Evolutionary conservation across 1,139 yeast genomes (phyloP), one percentile per base, ranked within the genome.

Genomic region (Kodamaea fungicola): DNA sequence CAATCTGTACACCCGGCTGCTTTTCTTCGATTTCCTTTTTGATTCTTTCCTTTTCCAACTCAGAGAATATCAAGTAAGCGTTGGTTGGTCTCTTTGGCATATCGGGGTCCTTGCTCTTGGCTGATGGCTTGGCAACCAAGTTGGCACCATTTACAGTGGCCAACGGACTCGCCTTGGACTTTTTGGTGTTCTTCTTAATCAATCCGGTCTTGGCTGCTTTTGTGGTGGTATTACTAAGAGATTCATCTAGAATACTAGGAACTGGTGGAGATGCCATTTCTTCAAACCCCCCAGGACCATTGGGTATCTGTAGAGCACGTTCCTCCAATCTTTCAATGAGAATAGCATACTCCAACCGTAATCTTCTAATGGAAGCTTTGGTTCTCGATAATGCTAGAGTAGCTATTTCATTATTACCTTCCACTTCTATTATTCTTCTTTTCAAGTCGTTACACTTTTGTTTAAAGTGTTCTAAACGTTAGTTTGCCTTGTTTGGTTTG

Each of bases 61-160:
- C 97, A 62, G 97, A 89, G 55, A 85, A 89, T 38, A 87, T 76
- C 45, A 88, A 68, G 54, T 89, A 88, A 7, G 96, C 95, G 59
- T 89, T 89, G 5, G 95, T 84, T 10, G 96, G 96, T 50, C 95
- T 73, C 51, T 86, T 86, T 10, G 97, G 96, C 52, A 83, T 74
- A 48, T 80, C 82, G 3, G 95, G 96, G 57, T 86, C 95, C 51
- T 89, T 75, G 22, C 66, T 55, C 43, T 67, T 65, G 37, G 49
- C 61, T 30, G 55, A 54, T 42, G 57, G 62, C 31, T 49, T 51
- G 42, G 55, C 58, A 34, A 35, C 21, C 7, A 37, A 30, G 9
- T 34, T 26, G 3, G 32, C 41, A 12, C 35, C 38, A 16, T 28
- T 30, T 12, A 22, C 27, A 8, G 31, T 28, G 16, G 45, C 40